Conservation (phyloP, 2,329 filamentous ascomycete genomes). For the Epichloe gansuensis region DNA sequence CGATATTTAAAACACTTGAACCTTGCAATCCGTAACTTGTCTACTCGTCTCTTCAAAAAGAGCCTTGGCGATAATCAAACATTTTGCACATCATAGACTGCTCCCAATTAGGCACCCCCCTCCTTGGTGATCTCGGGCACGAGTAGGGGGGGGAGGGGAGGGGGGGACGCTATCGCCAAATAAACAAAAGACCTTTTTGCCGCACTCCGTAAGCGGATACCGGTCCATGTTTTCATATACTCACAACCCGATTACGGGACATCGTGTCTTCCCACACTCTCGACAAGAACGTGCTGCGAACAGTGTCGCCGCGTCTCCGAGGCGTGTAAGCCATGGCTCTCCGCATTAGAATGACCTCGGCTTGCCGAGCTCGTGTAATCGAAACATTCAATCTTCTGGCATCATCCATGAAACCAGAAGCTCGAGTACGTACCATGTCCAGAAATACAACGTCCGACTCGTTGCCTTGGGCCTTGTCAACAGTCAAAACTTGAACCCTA, state of each 20-base stretch:
- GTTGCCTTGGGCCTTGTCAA: slow-evolving; percentile 33
- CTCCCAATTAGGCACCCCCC: no score
- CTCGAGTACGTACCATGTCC: slow-evolving; percentile 29
- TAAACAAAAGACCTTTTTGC: neutral
- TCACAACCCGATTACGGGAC: slow-evolving; percentile 1
- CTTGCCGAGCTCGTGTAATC: slow-evolving; percentile 30
- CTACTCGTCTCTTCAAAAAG: no score
- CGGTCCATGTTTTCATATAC: neutral
- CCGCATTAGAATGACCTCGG: slow-evolving; percentile 34
- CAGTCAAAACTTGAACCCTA: slow-evolving; percentile 28
- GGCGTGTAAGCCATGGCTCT: slow-evolving; percentile 18
- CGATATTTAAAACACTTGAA: no score
- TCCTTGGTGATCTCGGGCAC: no score
- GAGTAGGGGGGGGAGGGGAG: no score
- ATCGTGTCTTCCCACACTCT: slow-evolving; percentile 21
- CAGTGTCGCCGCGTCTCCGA: slow-evolving; percentile 4
- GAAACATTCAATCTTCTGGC: slow-evolving; percentile 32
- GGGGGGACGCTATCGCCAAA: no score
- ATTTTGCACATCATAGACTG: no score
- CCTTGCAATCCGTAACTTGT: no score
- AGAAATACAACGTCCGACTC: slow-evolving; percentile 35
- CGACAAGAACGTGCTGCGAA: slow-evolving; percentile 12
- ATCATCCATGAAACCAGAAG: slow-evolving; percentile 29
- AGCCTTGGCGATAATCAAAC: no score
- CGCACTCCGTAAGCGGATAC: neutral